Percentiles rank a stretch among this genome's conserved stretches.
These are phyloP conservation scores for Saccharomyces pastorianus DNA, from an alignment of 1,139 yeast genomes.

Conservation along the genomic window DNA sequence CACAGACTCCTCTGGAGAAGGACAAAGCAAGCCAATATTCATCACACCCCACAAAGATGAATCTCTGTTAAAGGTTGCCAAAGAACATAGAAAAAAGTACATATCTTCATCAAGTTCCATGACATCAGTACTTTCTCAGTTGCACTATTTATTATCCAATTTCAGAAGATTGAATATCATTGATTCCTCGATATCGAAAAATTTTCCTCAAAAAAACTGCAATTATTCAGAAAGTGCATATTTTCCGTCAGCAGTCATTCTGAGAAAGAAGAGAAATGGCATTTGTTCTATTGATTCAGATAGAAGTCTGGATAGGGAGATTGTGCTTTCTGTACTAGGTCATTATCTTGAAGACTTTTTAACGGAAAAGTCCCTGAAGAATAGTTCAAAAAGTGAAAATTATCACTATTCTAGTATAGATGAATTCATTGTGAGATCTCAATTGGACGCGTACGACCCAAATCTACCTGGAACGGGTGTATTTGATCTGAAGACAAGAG, in stretches of 20 bases:
- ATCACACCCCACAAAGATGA: constrained; percentile 63
- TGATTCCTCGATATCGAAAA: constrained; percentile 36
- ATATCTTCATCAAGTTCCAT: constrained; percentile 83
- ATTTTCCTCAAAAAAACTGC: constrained; percentile 32
- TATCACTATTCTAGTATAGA: constrained; percentile 72
- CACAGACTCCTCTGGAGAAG: background rate
- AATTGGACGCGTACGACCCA: constrained; percentile 73
- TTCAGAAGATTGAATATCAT: constrained; percentile 43
- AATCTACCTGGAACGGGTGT: constrained; percentile 85
- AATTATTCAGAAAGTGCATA: constrained; percentile 33
- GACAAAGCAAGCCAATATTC: constrained; percentile 36
- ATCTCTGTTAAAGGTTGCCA: constrained; percentile 43
- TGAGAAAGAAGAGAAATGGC: constrained; percentile 33
- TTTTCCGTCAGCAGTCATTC: constrained; percentile 39
- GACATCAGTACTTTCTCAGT: constrained; percentile 66
- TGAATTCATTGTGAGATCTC: constrained; percentile 76
- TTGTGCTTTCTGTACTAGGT: constrained; percentile 70
- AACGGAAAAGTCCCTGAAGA: constrained; percentile 37
- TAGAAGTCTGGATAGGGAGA: constrained; percentile 58
- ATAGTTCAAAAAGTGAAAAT: constrained; percentile 20
- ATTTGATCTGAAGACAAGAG: constrained; percentile 87
- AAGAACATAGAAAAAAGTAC: constrained; percentile 37
- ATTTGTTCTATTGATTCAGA: constrained; percentile 66
- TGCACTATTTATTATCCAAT: constrained; percentile 63
- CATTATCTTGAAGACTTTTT: constrained; percentile 67